Conservation (phyloP, 495 filamentous ascomycete species). For the Diplogelasinospora grovesii region DNA sequence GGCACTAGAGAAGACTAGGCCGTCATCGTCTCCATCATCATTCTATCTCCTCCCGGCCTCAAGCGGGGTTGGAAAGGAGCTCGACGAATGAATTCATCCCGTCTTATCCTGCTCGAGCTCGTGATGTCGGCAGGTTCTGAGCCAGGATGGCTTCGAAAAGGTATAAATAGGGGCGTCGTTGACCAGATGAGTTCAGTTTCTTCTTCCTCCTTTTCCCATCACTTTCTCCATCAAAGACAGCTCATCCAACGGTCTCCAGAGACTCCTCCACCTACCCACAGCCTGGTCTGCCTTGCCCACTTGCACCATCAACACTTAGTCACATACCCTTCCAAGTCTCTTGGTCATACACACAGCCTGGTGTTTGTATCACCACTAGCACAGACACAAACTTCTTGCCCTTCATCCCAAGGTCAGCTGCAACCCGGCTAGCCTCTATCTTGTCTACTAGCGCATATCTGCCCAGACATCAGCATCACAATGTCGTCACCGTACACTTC, state of each 20-base stretch:
- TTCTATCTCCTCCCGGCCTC: conserved; percentile 28
- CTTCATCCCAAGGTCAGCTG: conserved; percentile 10
- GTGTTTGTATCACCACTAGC: conserved; percentile 4
- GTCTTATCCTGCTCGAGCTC: conserved; percentile 43
- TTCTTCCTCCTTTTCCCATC: conserved; percentile 53
- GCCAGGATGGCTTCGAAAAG: conserved; percentile 29
- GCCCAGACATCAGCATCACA: conserved; percentile 16
- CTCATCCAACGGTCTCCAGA: conserved; percentile 11
- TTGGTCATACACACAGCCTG: conserved; percentile 8
- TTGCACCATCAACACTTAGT: conserved; percentile 2
- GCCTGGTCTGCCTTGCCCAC: conserved; percentile 4
- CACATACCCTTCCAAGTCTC: not conserved
- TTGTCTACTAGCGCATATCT: conserved; percentile 10
- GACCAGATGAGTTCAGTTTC: conserved; percentile 27
- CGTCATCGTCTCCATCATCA: conserved; percentile 31
- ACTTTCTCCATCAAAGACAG: conserved; percentile 28
- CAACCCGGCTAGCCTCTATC: too few relatives aligned
- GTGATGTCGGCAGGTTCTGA: conserved; percentile 25
- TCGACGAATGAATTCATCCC: conserved; percentile 41
- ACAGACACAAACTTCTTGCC: conserved; percentile 5
- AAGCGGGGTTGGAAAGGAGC: conserved; percentile 38
- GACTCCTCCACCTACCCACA: conserved; percentile 5
- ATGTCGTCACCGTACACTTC: conserved; percentile 49
- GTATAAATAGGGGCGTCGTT: conserved; percentile 58
- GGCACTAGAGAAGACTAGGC: conserved; percentile 19